These are phyloP conservation scores for Fistulifera pelliculosa DNA, from an alignment of 108 stramenopile genomes.

Conservation along the genomic window DNA sequence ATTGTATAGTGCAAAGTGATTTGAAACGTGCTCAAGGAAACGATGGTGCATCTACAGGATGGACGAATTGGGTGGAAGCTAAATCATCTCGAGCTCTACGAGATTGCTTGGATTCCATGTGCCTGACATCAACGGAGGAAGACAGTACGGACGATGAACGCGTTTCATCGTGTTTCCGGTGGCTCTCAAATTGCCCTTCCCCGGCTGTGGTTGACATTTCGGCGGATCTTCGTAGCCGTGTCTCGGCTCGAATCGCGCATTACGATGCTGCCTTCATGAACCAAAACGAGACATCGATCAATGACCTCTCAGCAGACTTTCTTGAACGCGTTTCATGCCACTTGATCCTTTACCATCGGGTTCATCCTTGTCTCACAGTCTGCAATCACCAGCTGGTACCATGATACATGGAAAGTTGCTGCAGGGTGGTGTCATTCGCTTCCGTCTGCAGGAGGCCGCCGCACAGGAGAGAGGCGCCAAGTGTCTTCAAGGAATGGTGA, in stretches of 20 bases:
- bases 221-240: conserved; percentile 16
- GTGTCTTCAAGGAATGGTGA: too few relatives aligned
- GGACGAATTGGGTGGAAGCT: conserved; percentile 41
- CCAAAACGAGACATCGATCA: conserved; percentile 27
- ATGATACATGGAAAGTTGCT: conserved; percentile 68
- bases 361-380: conserved; percentile 27
- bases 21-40: conserved; percentile 22
- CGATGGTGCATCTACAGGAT: conserved; percentile 35
- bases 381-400: conserved; percentile 48
- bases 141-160: conserved; percentile 26
- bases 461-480: conserved; percentile 36
- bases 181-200: conserved; percentile 65
- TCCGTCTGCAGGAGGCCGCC: conserved; percentile 29
- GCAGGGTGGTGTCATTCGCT: conserved; percentile 67
- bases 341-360: conserved; percentile 65
- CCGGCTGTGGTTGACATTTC: conserved; percentile 63
- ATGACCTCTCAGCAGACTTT: conserved; percentile 38
- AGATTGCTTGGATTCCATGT: conserved; percentile 25
- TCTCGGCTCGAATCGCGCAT: background rate
- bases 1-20: conserved; percentile 18
- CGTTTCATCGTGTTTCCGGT: conserved; percentile 49
- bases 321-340: conserved; percentile 43
- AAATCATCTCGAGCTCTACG: conserved; percentile 13
- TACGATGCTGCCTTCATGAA: conserved; percentile 30
- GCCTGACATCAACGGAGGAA: conserved; percentile 39